Base-by-base conservation (phyloP, 139 green algal species). In the Haematococcus sp. region DNA sequence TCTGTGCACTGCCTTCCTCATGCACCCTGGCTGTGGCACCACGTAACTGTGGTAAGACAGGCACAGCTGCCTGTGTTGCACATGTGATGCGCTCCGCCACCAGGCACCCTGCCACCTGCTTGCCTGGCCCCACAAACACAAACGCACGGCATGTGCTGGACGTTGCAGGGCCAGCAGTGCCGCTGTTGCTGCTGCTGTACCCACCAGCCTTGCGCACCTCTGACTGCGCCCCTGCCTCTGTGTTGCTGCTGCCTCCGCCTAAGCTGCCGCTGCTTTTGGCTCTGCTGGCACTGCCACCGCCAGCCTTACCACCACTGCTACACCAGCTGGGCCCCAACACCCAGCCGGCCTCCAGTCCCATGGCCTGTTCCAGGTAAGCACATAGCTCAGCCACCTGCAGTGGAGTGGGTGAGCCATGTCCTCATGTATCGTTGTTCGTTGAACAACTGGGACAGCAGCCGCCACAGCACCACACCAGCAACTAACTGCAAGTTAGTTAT, bases 241-340 rank as follows among this genome's bases (percentile, higher is more conserved):
- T 13, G n/a, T 55, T 31, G 70, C 58, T 20, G 56, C 35, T n/a
- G 58, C 70, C 31, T 15, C 22, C 30, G 19, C 22, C 0, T 15
- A 16, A 25, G 32, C 25, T 20, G 46, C 27, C 11, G 4, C 19
- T 32, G 46, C 49, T 20, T 3, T 4, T 17, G 55, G 2, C 3
- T 30, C 19, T 34, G 46, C 22, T 33, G 70, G 15, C n/a, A 30
- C 54, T 55, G 68, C 22, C n/a, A 52, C 54, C 49, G 68, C 33
- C 19, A 22, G 54, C 19, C 3, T 49, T n/a, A n/a, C n/a, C n/a
- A n/a, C n/a, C n/a, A 5, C 33, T 32, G 46, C 31, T 56, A 1
- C 73, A 73, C 64, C 35, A 74, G 65, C 65, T 79, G 74, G 11
- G 35, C 64, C 34, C 74, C 23, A 70, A 35, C 17, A 79, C 34